Evolutionary conservation across 208 protist genomes (phyloP).

Genomic region (Trichomonas gallinae): DNA sequence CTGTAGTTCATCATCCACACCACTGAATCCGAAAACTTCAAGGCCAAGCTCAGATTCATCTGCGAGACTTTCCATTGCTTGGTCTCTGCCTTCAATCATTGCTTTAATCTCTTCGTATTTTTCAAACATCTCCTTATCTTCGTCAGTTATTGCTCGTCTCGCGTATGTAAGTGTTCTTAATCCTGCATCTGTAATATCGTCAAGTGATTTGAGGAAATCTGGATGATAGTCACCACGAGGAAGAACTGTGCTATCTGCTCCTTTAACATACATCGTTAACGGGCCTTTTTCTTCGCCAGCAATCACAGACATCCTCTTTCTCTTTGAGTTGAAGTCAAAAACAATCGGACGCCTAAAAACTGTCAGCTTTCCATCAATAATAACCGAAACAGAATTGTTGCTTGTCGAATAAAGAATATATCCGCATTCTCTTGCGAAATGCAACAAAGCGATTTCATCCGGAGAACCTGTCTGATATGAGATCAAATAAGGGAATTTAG

Average conservation of each 20-base stretch:
- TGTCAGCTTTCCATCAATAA: background rate
- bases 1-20: conserved; percentile 68
- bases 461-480: conserved; percentile 37
- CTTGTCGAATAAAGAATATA: background rate
- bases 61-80: conserved; percentile 60
- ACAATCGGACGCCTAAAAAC: conserved; percentile 60
- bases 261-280: conserved; percentile 51
- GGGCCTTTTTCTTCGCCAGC: conserved; percentile 45
- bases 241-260: conserved; percentile 14
- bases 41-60: conserved; percentile 25
- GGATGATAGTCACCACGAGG: conserved; percentile 47
- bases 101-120: background rate
- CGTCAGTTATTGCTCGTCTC: conserved; percentile 51
- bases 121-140: conserved; percentile 60
- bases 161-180: conserved; percentile 76
- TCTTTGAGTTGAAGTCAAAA: conserved; percentile 40
- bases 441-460: conserved; percentile 32
- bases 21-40: conserved; percentile 28
- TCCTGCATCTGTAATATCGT: conserved; percentile 78
- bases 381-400: background rate
- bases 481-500: background rate
- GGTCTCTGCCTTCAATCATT: background rate
- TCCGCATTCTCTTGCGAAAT: background rate
- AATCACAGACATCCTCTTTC: background rate
- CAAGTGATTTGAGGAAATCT: conserved; percentile 76